Base-by-base conservation (phyloP, 2,329 filamentous ascomycete species). In the Fusarium metavorans region DNA sequence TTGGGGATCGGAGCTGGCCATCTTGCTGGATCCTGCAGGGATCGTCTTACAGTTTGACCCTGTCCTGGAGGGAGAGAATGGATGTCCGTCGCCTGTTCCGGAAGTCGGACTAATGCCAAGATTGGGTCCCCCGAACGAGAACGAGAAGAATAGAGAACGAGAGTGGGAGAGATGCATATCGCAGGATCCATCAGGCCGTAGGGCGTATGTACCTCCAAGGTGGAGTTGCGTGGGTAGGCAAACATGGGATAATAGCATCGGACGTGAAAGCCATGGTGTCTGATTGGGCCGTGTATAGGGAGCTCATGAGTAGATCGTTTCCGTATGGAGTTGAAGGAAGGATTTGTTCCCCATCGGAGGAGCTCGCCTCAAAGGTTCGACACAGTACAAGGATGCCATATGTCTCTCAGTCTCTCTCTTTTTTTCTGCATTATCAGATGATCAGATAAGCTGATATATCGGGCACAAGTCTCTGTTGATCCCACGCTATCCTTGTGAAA, bases 71-170 rank as follows among this genome's bases (percentile, higher is more conserved):
- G 8, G 30, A 52, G 10, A 39, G 23, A 67, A 6, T 3, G 9
- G 18, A 32, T 61, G 23, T 20, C 67, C 43, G 32, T 65, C 25
- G 34, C 50, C 61, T 50, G 60, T 57, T 60, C 34, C 68, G 71
- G 72, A 72, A 60, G 52, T 72, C 71, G 68, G 68, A 66, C 50
- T 61, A 66, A 74, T 74, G 67, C 56, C 71, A 74, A 74, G 72
- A 39, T 25, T 39, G 16, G 41, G 43, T 5, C 4, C 16, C 16
- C 25, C 43, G 43, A 60, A 45, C 52, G 27, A 41, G 57, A 73
- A 34, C 18, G 13, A 34, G 20, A 45, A 34, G n/a, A 48, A 14
- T 14, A 27, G 13, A 62, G 25, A 5, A 6, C 25, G 27, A 27
- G 16, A 20, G 23, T 30, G 30, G 13, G 27, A 30, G 25, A 59